Base-by-base conservation (phyloP, 1,284 basidiomycete species). In the Apiotrichum veenhuisii region DNA sequence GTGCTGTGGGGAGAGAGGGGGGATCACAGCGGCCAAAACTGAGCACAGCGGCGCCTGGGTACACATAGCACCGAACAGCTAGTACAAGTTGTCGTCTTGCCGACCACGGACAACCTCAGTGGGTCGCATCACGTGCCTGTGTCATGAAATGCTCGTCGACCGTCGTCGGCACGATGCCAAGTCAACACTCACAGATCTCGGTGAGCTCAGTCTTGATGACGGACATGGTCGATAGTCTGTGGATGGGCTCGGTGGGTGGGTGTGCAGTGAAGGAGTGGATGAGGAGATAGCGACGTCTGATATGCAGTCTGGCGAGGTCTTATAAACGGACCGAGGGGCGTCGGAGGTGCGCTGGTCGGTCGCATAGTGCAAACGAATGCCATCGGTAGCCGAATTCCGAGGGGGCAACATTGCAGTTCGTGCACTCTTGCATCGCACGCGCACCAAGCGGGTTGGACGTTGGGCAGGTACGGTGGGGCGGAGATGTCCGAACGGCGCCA, bases 131-230 rank as follows among this genome's bases (percentile, higher is more conserved):
- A n/a, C n/a, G n/a, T n/a, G n/a, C n/a, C n/a, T n/a, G n/a, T n/a
- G n/a, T n/a, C n/a, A n/a, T n/a, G n/a, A n/a, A n/a, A n/a, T n/a
- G n/a, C n/a, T n/a, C n/a, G n/a, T n/a, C n/a, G n/a, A n/a, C n/a
- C n/a, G n/a, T n/a, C n/a, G n/a, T n/a, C n/a, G n/a, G n/a, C n/a
- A n/a, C n/a, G n/a, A n/a, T n/a, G n/a, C n/a, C n/a, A n/a, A n/a
- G n/a, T 25, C 17, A 18, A 14, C 15, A 71, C 73, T 60, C 41
- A 75, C 73, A 91, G 54, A 90, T 79, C 75, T 90, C 81, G 30
- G 89, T 92, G 61, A 92, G 80, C 20, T 88, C 86, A 0, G 89
- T 91, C 26, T 57, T 62, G 37, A 70, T 66, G 59, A 72, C 58
- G 44, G 70, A 71, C 72, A 71, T 74, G 50, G 12, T 62, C 58